Conservation (phyloP, 1,139 yeast species). For the Kodamaea sp. region DNA sequence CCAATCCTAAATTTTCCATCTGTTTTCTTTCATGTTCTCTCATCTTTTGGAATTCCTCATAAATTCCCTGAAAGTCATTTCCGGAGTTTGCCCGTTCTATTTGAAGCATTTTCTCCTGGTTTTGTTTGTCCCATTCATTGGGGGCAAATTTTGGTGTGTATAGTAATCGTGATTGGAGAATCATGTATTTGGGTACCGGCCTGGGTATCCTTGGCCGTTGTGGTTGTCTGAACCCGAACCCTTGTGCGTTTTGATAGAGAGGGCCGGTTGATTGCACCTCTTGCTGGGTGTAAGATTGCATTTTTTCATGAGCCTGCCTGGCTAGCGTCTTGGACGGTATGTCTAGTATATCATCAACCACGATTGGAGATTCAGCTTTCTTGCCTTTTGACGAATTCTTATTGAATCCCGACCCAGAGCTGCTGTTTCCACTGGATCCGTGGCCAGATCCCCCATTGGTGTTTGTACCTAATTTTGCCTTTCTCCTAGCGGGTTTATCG, state of each 20-base stretch:
- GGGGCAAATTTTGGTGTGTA: slow-evolving; percentile 36
- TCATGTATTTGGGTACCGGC: slow-evolving; percentile 39
- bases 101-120: slow-evolving; percentile 40
- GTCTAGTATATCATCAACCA: slow-evolving; percentile 19
- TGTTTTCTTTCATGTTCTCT: slow-evolving; percentile 73
- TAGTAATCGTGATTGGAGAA: slow-evolving; percentile 39
- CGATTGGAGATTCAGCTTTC: slow-evolving; percentile 6
- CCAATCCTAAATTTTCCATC: slow-evolving; percentile 83
- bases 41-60: slow-evolving; percentile 63
- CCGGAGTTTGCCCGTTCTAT: slow-evolving; percentile 38
- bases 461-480: slow-evolving; percentile 3
- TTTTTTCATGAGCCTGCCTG: slow-evolving; percentile 22
- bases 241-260: slow-evolving; percentile 27
- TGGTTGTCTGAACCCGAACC: slow-evolving; percentile 29
- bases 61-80: slow-evolving; percentile 44
- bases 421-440: neutral
- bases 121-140: slow-evolving; percentile 43
- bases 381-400: slow-evolving; percentile 4
- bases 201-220: slow-evolving; percentile 18
- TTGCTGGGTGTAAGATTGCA: slow-evolving; percentile 22
- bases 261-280: slow-evolving; percentile 32
- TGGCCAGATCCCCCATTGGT: neutral
- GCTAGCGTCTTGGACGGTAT: slow-evolving; percentile 23
- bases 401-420: slow-evolving; percentile 1
- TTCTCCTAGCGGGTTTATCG: slow-evolving; percentile 10